These are phyloP conservation scores for Claviceps maximensis DNA, from an alignment of 2,329 filamentous ascomycete species.

Conservation along the genomic window DNA sequence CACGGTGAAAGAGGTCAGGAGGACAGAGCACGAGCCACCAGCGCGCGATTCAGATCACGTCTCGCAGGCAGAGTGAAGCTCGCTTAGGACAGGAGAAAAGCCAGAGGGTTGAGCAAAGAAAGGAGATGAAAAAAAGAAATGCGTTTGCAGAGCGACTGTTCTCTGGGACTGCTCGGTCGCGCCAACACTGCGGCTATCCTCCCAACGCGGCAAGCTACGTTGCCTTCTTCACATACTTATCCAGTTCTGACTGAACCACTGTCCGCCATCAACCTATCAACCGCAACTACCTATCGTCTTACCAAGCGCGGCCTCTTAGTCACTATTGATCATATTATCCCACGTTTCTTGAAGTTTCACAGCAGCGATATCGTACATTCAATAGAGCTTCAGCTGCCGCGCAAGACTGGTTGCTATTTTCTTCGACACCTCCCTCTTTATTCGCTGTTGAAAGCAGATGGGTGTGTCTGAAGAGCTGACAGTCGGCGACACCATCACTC, in stretches of 20 bases:
- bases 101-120: neutral
- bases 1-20: neutral
- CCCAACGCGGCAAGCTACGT: neutral
- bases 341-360: neutral
- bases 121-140: neutral
- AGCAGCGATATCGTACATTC: neutral
- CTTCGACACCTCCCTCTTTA: too few species aligned
- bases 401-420: neutral
- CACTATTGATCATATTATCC: neutral
- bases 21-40: slow-evolving; percentile 1
- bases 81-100: neutral
- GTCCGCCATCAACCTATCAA: neutral
- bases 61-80: neutral
- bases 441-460: neutral
- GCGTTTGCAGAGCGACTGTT: neutral
- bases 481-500: neutral
- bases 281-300: neutral
- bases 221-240: neutral
- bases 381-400: neutral
- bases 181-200: neutral
- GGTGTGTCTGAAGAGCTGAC: neutral
- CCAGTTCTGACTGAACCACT: neutral
- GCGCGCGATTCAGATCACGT: neutral
- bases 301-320: neutral
- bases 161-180: neutral